phyloP scores from a whole-genome alignment of 164 flowering plant genomes.

The Vitis riparia region DNA sequence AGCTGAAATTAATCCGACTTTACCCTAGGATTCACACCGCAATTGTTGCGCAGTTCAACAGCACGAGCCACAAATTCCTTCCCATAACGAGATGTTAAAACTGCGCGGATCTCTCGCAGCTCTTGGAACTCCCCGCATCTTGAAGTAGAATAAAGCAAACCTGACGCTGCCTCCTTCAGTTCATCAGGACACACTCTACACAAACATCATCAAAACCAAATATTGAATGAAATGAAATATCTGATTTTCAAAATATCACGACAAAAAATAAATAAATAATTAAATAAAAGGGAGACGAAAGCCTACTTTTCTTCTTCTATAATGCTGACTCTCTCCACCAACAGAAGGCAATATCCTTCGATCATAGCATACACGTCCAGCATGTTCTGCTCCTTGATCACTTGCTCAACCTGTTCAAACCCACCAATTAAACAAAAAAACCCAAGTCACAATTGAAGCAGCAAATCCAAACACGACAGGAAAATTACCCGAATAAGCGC shows the following conservation, averaged over 20 bases:
- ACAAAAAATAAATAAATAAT: neutral
- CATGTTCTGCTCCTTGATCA: constrained; percentile 55
- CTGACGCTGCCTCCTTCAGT: constrained; percentile 62
- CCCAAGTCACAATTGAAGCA: neutral
- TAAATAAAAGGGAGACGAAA: neutral
- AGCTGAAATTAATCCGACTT: neutral
- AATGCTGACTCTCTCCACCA: constrained; percentile 47
- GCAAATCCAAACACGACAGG: neutral
- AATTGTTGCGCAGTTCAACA: constrained; percentile 65
- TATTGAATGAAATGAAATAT: neutral
- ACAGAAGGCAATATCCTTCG: constrained; percentile 37
- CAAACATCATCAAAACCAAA: neutral
- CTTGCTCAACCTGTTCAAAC: constrained; percentile 44
- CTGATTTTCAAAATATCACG: no score
- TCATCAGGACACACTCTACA: constrained; percentile 80
- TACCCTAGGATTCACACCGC: constrained; percentile 73
- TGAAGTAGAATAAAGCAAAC: constrained; percentile 66
- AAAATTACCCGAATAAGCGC: constrained; percentile 19
- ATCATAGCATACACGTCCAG: constrained; percentile 41
- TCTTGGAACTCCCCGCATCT: constrained; percentile 93
- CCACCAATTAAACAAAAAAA: neutral
- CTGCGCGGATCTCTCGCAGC: constrained; percentile 63
- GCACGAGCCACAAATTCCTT: constrained; percentile 70
- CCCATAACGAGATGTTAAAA: constrained; percentile 61
- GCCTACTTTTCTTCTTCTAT: constrained; percentile 44